phyloP scores from a whole-genome alignment of 176 grass and related monocot species.

The Oropetium thomaeum region DNA sequence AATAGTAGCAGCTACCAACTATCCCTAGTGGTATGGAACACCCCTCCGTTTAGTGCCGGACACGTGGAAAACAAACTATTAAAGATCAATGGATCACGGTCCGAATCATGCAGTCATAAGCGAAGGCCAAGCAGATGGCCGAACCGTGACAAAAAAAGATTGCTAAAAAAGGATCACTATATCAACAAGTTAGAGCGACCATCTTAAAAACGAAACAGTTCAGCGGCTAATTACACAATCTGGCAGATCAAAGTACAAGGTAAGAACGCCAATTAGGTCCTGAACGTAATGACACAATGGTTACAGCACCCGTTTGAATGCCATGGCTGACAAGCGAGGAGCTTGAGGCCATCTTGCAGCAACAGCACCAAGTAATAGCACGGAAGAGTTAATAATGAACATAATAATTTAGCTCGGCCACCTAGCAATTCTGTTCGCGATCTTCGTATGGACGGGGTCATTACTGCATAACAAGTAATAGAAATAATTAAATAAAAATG shows the following conservation, averaged over 20 bases:
- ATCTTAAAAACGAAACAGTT: background rate
- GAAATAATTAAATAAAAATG: background rate
- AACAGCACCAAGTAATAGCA: background rate
- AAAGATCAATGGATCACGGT: too few species aligned
- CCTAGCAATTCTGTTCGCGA: background rate
- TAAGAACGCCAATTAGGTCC: background rate
- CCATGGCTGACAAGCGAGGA: slow-evolving; percentile 41
- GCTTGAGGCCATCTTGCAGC: slow-evolving; percentile 12
- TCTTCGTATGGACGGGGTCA: too few species aligned
- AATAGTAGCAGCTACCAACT: too few species aligned
- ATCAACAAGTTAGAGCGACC: too few species aligned
- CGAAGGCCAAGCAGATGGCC: too few species aligned
- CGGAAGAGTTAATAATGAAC: background rate
- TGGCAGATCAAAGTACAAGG: background rate
- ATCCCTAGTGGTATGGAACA: too few species aligned
- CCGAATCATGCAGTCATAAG: too few species aligned
- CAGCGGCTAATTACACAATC: background rate
- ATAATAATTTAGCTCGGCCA: background rate
- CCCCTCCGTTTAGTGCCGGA: too few species aligned
- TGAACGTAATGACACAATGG: background rate
- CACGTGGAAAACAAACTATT: too few species aligned
- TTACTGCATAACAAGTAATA: background rate
- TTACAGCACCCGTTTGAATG: background rate
- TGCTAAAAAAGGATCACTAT: too few species aligned
- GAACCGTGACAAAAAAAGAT: too few species aligned